A percentile compares a stretch with the other conserved stretches of the same genome.
phyloP scores from a whole-genome alignment of 495 filamentous ascomycete genomes.

The Podospora pseudopauciseta region DNA sequence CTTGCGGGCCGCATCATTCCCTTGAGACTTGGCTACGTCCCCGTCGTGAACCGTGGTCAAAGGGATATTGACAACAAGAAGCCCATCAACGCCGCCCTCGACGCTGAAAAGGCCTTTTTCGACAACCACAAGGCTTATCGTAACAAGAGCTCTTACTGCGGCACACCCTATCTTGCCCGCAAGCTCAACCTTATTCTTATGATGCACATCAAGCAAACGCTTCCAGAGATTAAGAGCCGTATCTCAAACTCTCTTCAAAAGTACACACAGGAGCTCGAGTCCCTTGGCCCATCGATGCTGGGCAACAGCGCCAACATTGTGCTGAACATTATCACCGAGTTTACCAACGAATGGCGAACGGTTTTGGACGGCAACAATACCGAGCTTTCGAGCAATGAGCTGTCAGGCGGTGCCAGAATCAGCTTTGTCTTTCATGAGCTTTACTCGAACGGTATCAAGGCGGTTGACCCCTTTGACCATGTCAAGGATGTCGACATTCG shows the following conservation, averaged over 20 bases:
- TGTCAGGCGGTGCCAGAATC: constrained; percentile 96
- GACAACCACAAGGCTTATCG: constrained; percentile 98
- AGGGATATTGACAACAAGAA: constrained; percentile 97
- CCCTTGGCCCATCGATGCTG: constrained; percentile 90
- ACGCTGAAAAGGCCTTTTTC: constrained; percentile 96
- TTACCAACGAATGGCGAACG: constrained; percentile 93
- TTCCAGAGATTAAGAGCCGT: constrained; percentile 96
- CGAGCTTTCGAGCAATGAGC: constrained; percentile 87
- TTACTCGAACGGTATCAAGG: constrained; percentile 97
- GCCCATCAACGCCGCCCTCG: constrained; percentile 85
- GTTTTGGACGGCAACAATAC: constrained; percentile 95
- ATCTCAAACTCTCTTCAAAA: constrained; percentile 91
- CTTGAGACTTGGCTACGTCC: constrained; percentile 91
- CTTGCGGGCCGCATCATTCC: constrained; percentile 97
- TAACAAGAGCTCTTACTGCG: constrained; percentile 98
- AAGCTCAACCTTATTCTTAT: constrained; percentile 98
- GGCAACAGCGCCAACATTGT: constrained; percentile 96
- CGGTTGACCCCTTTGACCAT: constrained; percentile 94
- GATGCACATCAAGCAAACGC: constrained; percentile 99
- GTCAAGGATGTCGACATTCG: constrained; percentile 98
- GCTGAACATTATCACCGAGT: constrained; percentile 97
- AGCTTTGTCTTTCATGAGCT: constrained; percentile 99
- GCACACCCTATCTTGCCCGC: constrained; percentile 91
- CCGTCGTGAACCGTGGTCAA: constrained; percentile 98
- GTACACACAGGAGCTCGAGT: constrained; percentile 74